phyloP scores from a whole-genome alignment of 2,329 filamentous ascomycete genomes.

The Grosmannia clavigera region DNA sequence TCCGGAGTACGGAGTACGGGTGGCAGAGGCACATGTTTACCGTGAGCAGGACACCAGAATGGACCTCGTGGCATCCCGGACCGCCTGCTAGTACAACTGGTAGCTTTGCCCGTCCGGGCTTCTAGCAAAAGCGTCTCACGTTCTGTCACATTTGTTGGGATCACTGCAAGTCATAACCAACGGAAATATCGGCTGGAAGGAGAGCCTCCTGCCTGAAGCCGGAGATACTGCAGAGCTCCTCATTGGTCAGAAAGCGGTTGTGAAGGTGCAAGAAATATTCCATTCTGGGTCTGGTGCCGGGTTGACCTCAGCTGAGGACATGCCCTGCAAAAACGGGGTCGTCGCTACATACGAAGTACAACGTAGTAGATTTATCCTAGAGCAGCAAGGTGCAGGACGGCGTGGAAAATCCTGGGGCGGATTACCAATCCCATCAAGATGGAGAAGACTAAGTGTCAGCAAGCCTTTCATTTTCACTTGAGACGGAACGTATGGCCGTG shows the following conservation, averaged over 20 bases:
- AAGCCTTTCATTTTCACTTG: not conserved
- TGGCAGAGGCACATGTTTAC: no score
- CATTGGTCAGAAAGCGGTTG: not conserved
- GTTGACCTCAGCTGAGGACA: not conserved
- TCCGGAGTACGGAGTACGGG: no score
- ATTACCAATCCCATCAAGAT: not conserved
- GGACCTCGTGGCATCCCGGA: no score
- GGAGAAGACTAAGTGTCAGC: not conserved
- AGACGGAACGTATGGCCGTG: not conserved
- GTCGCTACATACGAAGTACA: not conserved
- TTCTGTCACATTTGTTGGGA: not conserved
- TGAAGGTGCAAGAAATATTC: not conserved
- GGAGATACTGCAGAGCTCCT: not conserved
- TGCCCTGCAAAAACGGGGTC: not conserved
- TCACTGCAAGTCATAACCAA: not conserved
- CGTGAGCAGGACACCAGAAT: no score
- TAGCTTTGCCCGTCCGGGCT: no score
- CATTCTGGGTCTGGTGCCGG: not conserved
- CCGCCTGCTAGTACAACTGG: no score
- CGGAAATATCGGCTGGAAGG: not conserved
- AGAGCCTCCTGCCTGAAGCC: not conserved
- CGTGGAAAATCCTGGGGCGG: not conserved
- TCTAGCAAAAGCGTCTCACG: not conserved
- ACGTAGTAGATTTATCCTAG: constrained; percentile 3
- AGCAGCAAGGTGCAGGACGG: not conserved